Evolutionary conservation across 805 yeast genomes (phyloP), one percentile per base, ranked within the genome.

Genomic region (Lachancea nothofagi): DNA sequence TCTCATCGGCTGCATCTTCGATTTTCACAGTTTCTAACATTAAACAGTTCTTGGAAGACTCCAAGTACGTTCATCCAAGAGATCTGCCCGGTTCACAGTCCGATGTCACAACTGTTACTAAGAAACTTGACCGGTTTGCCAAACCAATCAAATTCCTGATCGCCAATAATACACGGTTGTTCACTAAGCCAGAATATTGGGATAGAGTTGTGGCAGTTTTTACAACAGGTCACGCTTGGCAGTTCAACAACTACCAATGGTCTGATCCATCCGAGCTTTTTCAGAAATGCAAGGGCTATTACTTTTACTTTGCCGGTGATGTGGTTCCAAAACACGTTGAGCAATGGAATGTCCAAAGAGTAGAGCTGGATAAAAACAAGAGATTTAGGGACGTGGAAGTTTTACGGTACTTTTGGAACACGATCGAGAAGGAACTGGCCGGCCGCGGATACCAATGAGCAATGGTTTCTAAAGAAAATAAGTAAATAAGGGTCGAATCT

Each of bases 161-260:
- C 40, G 97, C 89, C 23, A 94, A 86, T 57, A 83, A 85, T 41
- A 87, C 88, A 4, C 95, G 88, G 39, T 75, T 80, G 64, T 83
- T 83, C 64, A 80, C 84, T 18, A 90, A 89, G 59, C 95, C 96
- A 3, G 97, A 93, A 60, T 87, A 93, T 64, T 93, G 99, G 99
- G 95, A 87, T 56, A 75, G 98, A 43, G 97, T 93, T 1, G 85
- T 90, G 35, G 97, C 95, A 0, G 84, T 93, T 27, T 82, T 93
- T 66, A 90, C 96, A 13, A 90, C 97, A 8, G 99, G 99, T 9
- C 98, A 93, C 66, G 71, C 80, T 40, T 93, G 99, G 99, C 99
- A 93, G 65, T 86, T 93, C 65, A 77, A 84, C 55, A 77, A 79
- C 53, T 93, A 90, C 64, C 83, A 82, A 57, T 83, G 88, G 78